These are phyloP conservation scores for Sonneratia alba DNA, from an alignment of 345 rosid genomes.

Conservation along the genomic window DNA sequence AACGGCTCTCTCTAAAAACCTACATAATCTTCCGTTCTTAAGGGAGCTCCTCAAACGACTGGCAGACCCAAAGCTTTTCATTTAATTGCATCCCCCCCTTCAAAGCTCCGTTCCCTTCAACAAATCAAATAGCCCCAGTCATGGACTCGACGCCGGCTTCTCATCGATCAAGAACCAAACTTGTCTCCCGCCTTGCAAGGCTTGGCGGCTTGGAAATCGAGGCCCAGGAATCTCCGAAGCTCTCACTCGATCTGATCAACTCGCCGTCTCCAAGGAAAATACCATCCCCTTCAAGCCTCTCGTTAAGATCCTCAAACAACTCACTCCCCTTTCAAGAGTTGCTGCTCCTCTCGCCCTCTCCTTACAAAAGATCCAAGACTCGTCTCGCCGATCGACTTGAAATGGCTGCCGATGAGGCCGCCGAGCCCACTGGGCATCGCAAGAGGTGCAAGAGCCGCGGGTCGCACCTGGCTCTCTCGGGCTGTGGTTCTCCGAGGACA, in stretches of 20 bases:
- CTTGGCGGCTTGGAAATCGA: slow-evolving; percentile 20
- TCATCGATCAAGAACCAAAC: slow-evolving; percentile 40
- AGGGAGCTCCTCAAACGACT: slow-evolving; percentile 1
- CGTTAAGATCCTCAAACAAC: slow-evolving; percentile 22
- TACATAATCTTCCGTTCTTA: background rate
- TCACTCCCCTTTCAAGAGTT: slow-evolving; percentile 23
- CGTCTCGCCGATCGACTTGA: slow-evolving; percentile 59
- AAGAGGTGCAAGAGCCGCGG: slow-evolving; percentile 44
- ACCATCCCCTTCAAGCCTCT: slow-evolving; percentile 38
- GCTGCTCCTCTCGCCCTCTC: slow-evolving; percentile 66
- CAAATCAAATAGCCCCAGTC: background rate
- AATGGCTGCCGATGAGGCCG: slow-evolving; percentile 41
- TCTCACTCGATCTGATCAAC: slow-evolving; percentile 35
- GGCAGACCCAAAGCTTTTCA: background rate
- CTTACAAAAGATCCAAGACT: slow-evolving; percentile 44
- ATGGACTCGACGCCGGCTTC: slow-evolving; percentile 55
- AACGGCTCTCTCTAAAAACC: slow-evolving; percentile 33
- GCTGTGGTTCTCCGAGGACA: slow-evolving; percentile 49
- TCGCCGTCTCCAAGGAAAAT: slow-evolving; percentile 34
- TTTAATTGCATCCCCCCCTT: background rate
- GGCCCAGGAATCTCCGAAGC: slow-evolving; percentile 19
- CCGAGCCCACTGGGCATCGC: slow-evolving; percentile 39
- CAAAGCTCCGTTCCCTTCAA: background rate
- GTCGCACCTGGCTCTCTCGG: slow-evolving; percentile 32
- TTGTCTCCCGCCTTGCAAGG: slow-evolving; percentile 61